Evolutionary conservation across 129 eudicot species (phyloP), one percentile per base, ranked within the genome.

Genomic region (Helichrysum umbraculigerum): DNA sequence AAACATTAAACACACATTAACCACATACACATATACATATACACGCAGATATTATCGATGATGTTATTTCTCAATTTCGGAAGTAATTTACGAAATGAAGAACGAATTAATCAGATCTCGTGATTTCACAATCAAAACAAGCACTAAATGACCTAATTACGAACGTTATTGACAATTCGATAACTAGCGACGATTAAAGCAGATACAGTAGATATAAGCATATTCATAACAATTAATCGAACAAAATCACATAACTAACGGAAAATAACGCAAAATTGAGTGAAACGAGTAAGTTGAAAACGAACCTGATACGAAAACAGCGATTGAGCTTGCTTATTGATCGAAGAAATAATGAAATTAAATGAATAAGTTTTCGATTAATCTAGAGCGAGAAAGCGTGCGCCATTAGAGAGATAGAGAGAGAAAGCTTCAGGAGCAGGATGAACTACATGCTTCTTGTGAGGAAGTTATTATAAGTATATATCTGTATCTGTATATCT

Each of bases 381-480:
- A 80, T 80, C 84, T 80, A 80, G 84, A 80, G 83, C 32, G 79
- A 73, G 66, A 71, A 56, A 78, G 70, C 14, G 52, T 4, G 47
- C 59, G 75, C 50, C 69, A 66, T 80, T 68, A n/a, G 56, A 80
- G 77, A 78, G 74, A 70, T 76, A 73, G 58, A 76, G 70, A 39
- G 74, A 66, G 50, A 52, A 47, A 33, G 78, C 29, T 30, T 16
- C 60, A 68, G 17, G 76, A 61, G 79, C 41, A 47, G 59, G 72
- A 65, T 50, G 81, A 75, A 75, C 66, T 71, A 62, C 66, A 56
- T 78, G 82, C 61, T 66, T 66, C 62, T 54, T 73, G 69, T 56
- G 75, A 41, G 25, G 42, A 14, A 16, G 68, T 10, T 33, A 33
- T 10, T 33, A 33, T 57, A 21, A 7, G 62, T 57, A 20, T 57